Evolutionary conservation across 2,329 filamentous ascomycete species (phyloP), one percentile per base, ranked within the genome.

Genomic region (Domatiomyces globalis): DNA sequence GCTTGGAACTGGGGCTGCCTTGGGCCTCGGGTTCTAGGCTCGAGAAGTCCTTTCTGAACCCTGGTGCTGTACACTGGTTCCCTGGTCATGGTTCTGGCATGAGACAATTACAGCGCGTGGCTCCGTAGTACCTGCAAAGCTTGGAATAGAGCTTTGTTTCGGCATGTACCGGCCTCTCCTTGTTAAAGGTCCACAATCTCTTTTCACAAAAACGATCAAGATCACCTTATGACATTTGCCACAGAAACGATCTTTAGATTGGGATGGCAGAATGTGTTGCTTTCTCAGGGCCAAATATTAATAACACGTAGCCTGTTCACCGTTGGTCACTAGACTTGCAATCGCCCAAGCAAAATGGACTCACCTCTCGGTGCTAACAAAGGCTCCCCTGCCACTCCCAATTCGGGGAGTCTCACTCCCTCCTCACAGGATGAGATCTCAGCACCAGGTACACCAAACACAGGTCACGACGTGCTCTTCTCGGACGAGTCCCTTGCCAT

Each of bases 391-490:
- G 10, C 33, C 10, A 39, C 10, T 15, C 33, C 33, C 12, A 2
- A 15, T 39, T 39, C 33, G 12, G 33, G 33, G 4, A 39, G 10
- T 39, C 33, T 15, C 8, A 39, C 33, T 39, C 33, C 33, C 33
- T 39, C 15, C 33, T 39, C 33, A 15, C 9, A 10, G 15, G 33
- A 39, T 39, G 33, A 39, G 5, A 20, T 36, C 20, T 22, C 19
- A 7, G 15, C 22, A 17, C 49, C 49, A 12, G 43, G 29, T 8
- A 51, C 47, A 20, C 72, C 72, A 20, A 67, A 64, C 48, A 74
- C 72, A 29, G 66, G 72, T 50, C 64, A 62, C 43, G 72, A 69
- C 22, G 62, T 70, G 25, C 60, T 73, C 45, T 73, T 73, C 56
- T 67, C 70, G 58, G 63, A 69, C 44, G 71, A 49, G 62, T 72